phyloP scores from a whole-genome alignment of 2,329 filamentous ascomycete genomes.

The Aureobasidium sp. region DNA sequence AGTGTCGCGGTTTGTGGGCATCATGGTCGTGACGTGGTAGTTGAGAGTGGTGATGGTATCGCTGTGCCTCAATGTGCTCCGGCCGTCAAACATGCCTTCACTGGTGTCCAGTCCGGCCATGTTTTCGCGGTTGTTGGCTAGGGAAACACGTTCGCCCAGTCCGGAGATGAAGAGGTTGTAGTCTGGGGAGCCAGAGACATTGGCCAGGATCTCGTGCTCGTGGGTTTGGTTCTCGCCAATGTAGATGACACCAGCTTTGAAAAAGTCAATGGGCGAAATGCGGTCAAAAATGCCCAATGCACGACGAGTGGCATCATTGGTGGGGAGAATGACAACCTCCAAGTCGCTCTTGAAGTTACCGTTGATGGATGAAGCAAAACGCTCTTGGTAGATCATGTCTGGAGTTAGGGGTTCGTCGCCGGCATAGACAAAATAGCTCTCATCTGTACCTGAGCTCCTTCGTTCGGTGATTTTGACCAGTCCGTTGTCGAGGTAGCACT shows the following conservation, averaged over 20 bases:
- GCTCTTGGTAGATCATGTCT: conserved; percentile 48
- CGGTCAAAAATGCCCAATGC: conserved; percentile 77
- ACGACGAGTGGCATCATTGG: conserved; percentile 45
- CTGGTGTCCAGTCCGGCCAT: conserved; percentile 80
- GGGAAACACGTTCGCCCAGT: conserved; percentile 70
- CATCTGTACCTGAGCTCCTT: conserved; percentile 16
- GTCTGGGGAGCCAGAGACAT: conserved; percentile 76
- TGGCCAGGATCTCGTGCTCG: conserved; percentile 78
- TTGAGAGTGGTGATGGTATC: conserved; percentile 92
- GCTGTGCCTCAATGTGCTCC: conserved; percentile 87
- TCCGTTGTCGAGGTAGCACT: conserved; percentile 3
- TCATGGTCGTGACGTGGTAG: conserved; percentile 93
- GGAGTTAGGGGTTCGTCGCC: conserved; percentile 32
- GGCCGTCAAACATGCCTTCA: conserved; percentile 64
- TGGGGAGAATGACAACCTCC: conserved; percentile 1
- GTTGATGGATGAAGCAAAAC: conserved; percentile 8
- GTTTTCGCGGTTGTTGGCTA: conserved; percentile 82
- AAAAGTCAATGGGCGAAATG: conserved; percentile 82
- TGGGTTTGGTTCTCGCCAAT: conserved; percentile 77
- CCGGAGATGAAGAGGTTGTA: conserved; percentile 79
- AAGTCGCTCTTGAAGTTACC: conserved; percentile 14
- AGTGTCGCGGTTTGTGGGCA: conserved; percentile 76
- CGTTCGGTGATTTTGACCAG: conserved; percentile 14
- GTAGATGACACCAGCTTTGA: conserved; percentile 93
- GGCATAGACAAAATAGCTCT: conserved; percentile 9